Evolutionary conservation across 495 filamentous ascomycete species (phyloP).

Genomic region (Talaromyces stipitatus): DNA sequence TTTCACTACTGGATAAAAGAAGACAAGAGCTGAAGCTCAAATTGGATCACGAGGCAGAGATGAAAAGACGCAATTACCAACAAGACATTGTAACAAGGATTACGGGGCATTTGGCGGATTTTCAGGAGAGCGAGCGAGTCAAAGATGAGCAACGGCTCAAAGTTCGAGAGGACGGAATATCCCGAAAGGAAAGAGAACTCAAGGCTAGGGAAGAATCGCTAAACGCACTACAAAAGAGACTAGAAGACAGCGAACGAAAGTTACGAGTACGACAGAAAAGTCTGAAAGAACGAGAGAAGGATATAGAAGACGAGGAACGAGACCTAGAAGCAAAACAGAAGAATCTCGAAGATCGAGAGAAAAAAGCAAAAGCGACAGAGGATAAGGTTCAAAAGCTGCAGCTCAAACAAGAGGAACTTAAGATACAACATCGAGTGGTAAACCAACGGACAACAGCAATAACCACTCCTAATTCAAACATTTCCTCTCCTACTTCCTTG

Average conservation of each 20-base stretch:
- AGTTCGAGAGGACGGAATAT: not conserved
- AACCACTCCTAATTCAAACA: not conserved
- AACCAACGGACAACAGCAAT: not conserved
- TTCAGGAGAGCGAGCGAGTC: not conserved
- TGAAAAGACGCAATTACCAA: not conserved
- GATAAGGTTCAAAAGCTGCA: not conserved
- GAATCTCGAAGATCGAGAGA: not conserved
- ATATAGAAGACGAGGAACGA: not conserved
- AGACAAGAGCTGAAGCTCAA: not conserved
- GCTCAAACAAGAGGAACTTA: not conserved
- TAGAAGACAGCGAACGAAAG: not conserved
- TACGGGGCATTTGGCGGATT: not conserved
- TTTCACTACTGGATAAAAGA: constrained; percentile 4
- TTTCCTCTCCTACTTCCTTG: not conserved
- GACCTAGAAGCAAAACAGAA: not conserved
- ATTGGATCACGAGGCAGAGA: not conserved
- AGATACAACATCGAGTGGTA: not conserved
- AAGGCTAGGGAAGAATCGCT: not conserved
- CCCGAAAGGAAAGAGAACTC: not conserved
- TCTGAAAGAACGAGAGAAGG: not conserved
- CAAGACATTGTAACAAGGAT: not conserved
- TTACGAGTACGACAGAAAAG: not conserved
- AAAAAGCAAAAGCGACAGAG: not conserved
- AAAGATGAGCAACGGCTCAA: not conserved
- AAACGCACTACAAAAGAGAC: not conserved